phyloP scores from a whole-genome alignment of 441 rosid species.

The Corymbia citriodora region DNA sequence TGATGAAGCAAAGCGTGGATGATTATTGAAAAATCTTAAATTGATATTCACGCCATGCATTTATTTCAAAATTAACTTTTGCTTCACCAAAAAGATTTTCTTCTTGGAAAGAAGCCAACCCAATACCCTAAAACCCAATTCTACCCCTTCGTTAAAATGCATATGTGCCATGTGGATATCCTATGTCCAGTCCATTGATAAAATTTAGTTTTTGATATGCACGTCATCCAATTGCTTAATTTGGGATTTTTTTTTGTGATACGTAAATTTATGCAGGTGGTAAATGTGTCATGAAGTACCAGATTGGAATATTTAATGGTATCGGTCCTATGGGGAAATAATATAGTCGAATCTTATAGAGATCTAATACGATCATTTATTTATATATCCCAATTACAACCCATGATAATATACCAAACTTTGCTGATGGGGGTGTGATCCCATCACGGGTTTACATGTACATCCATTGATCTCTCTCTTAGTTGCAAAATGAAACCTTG shows the following conservation, averaged over 20 bases:
- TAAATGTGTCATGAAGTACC: not conserved
- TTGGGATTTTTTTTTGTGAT: not conserved
- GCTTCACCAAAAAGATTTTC: not conserved
- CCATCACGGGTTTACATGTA: not conserved
- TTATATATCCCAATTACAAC: not conserved
- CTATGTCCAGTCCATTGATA: not conserved
- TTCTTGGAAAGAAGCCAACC: not conserved
- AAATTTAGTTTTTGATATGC: not conserved
- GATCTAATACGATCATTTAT: not conserved
- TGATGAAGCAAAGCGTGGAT: too few species aligned
- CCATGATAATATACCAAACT: not conserved
- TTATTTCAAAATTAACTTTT: rapidly evolving
- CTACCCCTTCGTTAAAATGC: not conserved
- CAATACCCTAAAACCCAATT: not conserved
- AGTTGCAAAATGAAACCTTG: not conserved
- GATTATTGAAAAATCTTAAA: not conserved
- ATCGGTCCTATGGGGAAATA: not conserved
- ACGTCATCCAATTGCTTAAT: not conserved
- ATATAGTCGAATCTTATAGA: not conserved
- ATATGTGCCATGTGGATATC: not conserved
- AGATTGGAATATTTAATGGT: not conserved
- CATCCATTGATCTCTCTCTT: not conserved
- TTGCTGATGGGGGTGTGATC: not conserved
- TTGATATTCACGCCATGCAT: rapidly evolving
- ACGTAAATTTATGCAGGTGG: too few species aligned